Evolutionary conservation across 176 grass and related monocot species (phyloP), one percentile per base, ranked within the genome.

Genomic region (Juncus effusus): DNA sequence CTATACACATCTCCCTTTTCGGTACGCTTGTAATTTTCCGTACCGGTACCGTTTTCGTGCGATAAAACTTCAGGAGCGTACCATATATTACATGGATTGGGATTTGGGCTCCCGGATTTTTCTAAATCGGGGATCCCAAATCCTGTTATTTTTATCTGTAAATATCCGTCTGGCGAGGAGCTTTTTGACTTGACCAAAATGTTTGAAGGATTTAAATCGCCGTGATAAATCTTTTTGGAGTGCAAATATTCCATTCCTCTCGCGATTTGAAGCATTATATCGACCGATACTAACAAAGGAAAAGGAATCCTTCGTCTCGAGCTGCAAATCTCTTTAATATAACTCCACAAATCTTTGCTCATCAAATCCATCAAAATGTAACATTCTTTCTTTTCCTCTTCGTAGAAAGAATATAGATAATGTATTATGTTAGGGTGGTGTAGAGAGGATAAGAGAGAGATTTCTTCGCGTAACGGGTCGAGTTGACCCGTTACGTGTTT

Each of bases 1-100:
- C 94, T 89, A 64, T 97, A 97, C 72, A 97, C 82, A 67, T 97
- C 93, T 36, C 82, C 88, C 70, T 97, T 97, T 65, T 96, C 85
- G 3, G 85, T 96, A 84, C 70, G 59, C 52, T 76, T 80, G 0
- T 47, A 1, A 47, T 10, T 60, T 2, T 12, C 54, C 0, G 36
- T 60, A 13, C 28, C 62, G 13, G 67, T 50, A 6, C 35, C 47
- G 40, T 54, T 56, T 9, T 79, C 82, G 63, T 65, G 54, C 61
- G 80, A 80, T 3, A 96, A 72, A 35, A 91, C 79, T 63, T 96
- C 92, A 13, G 92, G 92, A 4, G 92, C 92, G 56, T 91, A 83
- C 92, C 92, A 96, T 63, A 88, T 96, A 28, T 28, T 28, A 51
- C 92, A 86, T 10, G 58, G 35, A 39, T 82, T 84, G 6, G 78